A percentile compares a stretch with the other conserved stretches of the same genome.
Conservation (phyloP, 176 grass and related monocot genomes). For the Paspalum notatum region DNA sequence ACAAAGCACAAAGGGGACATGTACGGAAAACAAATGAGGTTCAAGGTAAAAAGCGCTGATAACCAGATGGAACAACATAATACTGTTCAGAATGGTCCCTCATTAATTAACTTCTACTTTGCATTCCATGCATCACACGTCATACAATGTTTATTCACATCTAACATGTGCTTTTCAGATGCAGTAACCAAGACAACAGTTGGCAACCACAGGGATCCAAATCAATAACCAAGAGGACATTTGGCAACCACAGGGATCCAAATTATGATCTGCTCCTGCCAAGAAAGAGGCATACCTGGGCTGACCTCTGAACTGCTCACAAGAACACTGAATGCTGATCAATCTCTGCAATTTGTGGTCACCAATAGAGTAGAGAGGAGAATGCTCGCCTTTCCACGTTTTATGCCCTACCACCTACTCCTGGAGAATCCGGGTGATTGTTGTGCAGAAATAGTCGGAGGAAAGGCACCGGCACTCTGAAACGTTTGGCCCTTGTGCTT, state of each 20-base stretch:
- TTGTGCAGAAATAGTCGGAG: constrained; percentile 10
- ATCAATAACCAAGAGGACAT: constrained; percentile 5
- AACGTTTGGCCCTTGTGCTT: constrained; percentile 30
- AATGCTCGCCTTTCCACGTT: constrained; percentile 37
- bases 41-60: background rate
- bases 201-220: background rate
- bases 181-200: background rate
- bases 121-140: background rate
- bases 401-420: constrained; percentile 1
- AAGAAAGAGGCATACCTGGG: constrained; percentile 17
- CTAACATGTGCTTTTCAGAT: background rate
- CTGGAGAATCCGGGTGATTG: background rate
- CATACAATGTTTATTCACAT: background rate
- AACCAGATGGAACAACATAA: background rate
- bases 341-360: constrained; percentile 19
- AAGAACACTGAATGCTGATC: background rate
- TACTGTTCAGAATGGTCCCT: background rate
- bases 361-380: background rate
- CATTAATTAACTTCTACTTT: constrained; percentile 1
- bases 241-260: background rate
- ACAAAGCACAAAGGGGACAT: background rate
- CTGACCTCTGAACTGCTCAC: background rate
- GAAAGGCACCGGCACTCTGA: background rate
- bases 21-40: background rate
- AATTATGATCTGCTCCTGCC: background rate